Evolutionary conservation across 371 early-diverging fungal genomes (phyloP).

Genomic region (Dichotomocladium elegans): DNA sequence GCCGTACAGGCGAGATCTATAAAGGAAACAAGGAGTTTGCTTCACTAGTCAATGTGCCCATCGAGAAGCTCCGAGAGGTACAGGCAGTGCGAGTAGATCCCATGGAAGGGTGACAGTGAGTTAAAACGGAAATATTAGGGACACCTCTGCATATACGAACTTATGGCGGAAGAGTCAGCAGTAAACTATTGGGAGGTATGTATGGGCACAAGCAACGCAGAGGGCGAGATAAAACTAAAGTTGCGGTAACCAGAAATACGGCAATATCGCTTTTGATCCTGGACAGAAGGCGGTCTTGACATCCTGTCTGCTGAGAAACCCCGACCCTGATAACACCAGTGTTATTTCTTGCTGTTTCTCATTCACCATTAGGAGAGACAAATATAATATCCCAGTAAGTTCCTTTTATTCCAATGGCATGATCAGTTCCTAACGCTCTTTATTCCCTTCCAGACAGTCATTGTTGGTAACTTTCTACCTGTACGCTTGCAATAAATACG

Average conservation of each 20-base stretch:
- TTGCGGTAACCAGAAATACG: constrained; percentile 76
- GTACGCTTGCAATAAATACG: constrained; percentile 37
- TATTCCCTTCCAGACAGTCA: constrained; percentile 45
- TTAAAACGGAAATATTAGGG: constrained; percentile 27
- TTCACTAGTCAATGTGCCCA: constrained; percentile 74
- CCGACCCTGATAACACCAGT: constrained; percentile 49
- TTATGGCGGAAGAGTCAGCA: constrained; percentile 89
- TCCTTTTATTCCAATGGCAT: not conserved
- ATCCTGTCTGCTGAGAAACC: constrained; percentile 68
- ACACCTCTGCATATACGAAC: constrained; percentile 82
- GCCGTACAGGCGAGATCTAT: constrained; percentile 93
- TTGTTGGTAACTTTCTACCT: constrained; percentile 85
- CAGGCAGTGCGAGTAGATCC: not conserved
- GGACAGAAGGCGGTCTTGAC: constrained; percentile 94
- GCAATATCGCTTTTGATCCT: constrained; percentile 92
- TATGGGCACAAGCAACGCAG: too few species aligned
- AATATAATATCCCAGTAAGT: constrained; percentile 74
- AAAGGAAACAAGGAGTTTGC: constrained; percentile 94
- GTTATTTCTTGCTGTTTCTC: constrained; percentile 84
- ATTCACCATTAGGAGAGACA: constrained; percentile 89
- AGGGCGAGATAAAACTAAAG: too few species aligned
- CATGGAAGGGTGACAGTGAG: not conserved
- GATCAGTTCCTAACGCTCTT: not conserved
- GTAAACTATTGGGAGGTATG: constrained; percentile 84
- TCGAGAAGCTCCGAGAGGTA: constrained; percentile 69